Evolutionary conservation across 2,329 filamentous ascomycete genomes (phyloP).

Genomic region (Alternaria sp.): DNA sequence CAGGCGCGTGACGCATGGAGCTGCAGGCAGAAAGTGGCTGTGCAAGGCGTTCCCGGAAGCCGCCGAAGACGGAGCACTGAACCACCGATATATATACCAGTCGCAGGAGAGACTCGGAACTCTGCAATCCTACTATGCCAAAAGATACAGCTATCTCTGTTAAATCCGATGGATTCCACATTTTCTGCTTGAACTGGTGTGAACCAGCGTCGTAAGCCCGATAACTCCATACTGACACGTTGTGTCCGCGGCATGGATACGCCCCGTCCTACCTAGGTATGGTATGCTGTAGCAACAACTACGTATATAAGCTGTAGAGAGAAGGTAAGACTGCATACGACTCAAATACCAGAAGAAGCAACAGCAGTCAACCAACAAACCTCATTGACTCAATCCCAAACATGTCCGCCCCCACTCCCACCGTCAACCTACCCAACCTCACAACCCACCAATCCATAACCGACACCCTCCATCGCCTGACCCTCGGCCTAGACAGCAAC

Average conservation of each 20-base stretch:
- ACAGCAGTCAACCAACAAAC: neutral
- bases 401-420: neutral
- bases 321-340: neutral
- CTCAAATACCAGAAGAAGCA: neutral
- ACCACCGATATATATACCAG: neutral
- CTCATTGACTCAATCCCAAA: neutral
- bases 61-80: neutral
- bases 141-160: neutral
- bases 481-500: conserved; percentile 33
- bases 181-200: neutral
- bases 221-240: neutral
- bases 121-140: neutral
- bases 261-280: neutral
- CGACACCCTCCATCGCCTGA: conserved; percentile 31
- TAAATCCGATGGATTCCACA: neutral
- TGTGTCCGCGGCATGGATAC: neutral
- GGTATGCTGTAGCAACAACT: neutral
- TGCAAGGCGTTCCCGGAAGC: neutral
- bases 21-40: neutral
- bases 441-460: conserved; percentile 28
- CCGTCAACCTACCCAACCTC: conserved; percentile 6
- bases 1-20: neutral
- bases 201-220: neutral
- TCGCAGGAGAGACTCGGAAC: neutral
- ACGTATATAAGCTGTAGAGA: neutral